phyloP scores from a whole-genome alignment of 1,284 basidiomycete species.

The Cutaneotrichosporon spelunceum region DNA sequence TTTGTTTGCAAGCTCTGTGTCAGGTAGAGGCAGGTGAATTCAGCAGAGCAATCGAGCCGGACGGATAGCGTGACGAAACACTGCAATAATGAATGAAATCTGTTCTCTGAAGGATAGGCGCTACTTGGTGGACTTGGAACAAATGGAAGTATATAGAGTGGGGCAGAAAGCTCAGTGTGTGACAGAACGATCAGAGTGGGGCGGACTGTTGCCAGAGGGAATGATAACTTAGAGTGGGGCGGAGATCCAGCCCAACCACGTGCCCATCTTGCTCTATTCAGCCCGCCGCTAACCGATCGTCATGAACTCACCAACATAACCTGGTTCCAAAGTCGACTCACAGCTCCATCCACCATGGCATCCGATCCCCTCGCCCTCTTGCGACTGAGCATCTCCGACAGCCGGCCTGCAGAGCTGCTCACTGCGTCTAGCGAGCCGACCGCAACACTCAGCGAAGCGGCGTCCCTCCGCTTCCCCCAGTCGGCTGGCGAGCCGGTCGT shows the following conservation, averaged over 20 bases:
- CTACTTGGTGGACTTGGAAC: too few relatives aligned
- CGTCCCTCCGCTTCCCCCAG: constrained; percentile 63
- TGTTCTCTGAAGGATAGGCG: too few relatives aligned
- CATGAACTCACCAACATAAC: background rate
- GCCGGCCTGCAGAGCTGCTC: constrained; percentile 41
- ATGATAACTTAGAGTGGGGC: background rate
- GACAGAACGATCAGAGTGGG: too few relatives aligned
- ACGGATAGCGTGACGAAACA: too few relatives aligned
- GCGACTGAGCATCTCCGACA: constrained; percentile 30
- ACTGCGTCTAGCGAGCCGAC: constrained; percentile 54
- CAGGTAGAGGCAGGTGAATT: too few relatives aligned
- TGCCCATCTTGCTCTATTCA: background rate
- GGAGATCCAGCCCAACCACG: background rate
- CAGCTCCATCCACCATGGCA: constrained; percentile 9
- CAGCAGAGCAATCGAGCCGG: too few relatives aligned
- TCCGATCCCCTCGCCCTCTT: constrained; percentile 46
- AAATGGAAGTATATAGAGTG: too few relatives aligned
- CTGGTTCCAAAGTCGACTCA: background rate
- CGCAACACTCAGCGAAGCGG: constrained; percentile 59
- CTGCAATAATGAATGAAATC: too few relatives aligned
- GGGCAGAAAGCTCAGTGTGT: too few relatives aligned
- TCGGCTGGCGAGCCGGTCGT: constrained; percentile 42
- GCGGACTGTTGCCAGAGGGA: too few relatives aligned
- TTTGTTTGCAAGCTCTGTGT: too few relatives aligned
- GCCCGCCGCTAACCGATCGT: background rate